A percentile compares a stretch with the other conserved stretches of the same genome.
Conservation (phyloP, 352 stramenopile genomes). For the Globisporangium solare region DNA sequence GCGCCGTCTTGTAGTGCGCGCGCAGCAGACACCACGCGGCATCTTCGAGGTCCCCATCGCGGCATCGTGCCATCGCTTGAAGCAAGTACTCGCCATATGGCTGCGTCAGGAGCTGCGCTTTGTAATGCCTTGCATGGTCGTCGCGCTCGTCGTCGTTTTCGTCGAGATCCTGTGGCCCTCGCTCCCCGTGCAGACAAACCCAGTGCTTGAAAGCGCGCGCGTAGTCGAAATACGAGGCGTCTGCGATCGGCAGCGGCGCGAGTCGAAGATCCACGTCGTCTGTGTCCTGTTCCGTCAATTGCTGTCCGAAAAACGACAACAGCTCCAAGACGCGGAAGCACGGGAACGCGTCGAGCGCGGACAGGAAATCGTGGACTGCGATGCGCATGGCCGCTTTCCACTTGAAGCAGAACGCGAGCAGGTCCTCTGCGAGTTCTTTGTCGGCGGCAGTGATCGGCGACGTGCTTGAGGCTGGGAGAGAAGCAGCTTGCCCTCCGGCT, state of each 20-base stretch:
- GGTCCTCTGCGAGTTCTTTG: conserved; percentile 21
- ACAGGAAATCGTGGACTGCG: conserved; percentile 52
- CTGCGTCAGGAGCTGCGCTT: conserved; percentile 3
- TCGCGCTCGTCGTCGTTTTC: conserved; percentile 1
- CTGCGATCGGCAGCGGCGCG: conserved; percentile 26
- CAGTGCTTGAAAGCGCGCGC: conserved; percentile 22
- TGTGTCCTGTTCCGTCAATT: not conserved
- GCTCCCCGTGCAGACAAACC: conserved; percentile 12
- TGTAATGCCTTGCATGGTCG: conserved; percentile 1
- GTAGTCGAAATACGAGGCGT: conserved; percentile 37
- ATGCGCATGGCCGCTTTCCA: conserved; percentile 42
- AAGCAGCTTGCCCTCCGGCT: not conserved
- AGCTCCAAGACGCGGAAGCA: conserved; percentile 28
- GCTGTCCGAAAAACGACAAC: conserved; percentile 19
- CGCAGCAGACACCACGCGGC: conserved; percentile 29
- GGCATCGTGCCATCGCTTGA: conserved; percentile 17
- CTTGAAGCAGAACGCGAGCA: conserved; percentile 41
- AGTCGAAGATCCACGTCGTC: no score
- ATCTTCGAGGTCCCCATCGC: conserved; percentile 14
- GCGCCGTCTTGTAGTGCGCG: conserved; percentile 43
- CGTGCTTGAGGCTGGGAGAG: not conserved
- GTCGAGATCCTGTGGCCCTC: conserved; percentile 10
- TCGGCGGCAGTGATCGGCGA: conserved; percentile 11
- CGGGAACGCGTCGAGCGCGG: conserved; percentile 35
- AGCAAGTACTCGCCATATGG: conserved; percentile 17